Evolutionary conservation across 805 yeast genomes (phyloP).

Genomic region (Hemisphaericaspora nanyangensis): DNA sequence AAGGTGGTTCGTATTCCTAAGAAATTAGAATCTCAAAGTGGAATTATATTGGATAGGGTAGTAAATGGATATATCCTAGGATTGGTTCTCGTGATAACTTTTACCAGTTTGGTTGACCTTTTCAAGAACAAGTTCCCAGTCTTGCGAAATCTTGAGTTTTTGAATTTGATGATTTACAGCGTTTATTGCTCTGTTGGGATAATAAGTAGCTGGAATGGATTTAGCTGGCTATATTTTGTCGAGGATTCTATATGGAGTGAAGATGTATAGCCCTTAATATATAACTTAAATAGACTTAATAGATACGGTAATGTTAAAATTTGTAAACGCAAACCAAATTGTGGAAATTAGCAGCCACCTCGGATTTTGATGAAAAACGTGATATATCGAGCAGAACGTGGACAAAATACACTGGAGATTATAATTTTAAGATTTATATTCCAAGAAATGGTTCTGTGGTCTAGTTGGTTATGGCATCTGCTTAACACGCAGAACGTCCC

Average conservation of each 20-base stretch:
- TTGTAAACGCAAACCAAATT: no score
- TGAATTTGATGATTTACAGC: constrained; percentile 77
- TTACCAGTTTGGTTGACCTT: constrained; percentile 44
- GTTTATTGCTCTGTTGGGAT: constrained; percentile 86
- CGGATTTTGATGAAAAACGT: no score
- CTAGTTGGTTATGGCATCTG: constrained; percentile 99
- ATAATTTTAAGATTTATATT: no score
- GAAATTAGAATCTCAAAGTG: constrained; percentile 14
- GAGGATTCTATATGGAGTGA: constrained; percentile 54
- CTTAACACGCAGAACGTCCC: constrained; percentile 99
- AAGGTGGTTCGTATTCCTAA: constrained; percentile 63
- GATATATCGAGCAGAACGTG: no score
- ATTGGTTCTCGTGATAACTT: constrained; percentile 56
- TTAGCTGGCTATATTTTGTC: constrained; percentile 83
- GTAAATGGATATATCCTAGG: constrained; percentile 65
- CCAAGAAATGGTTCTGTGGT: constrained; percentile 55
- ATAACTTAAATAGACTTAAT: no score
- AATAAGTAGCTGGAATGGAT: constrained; percentile 80
- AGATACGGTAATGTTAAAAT: no score
- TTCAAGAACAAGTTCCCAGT: constrained; percentile 52
- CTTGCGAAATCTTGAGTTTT: constrained; percentile 62
- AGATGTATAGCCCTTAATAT: neutral
- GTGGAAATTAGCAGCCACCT: no score
- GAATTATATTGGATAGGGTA: constrained; percentile 59
- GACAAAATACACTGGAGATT: no score